These are phyloP conservation scores for Aspergillus unguis DNA, from an alignment of 2,329 filamentous ascomycete genomes.

Conservation along the genomic window DNA sequence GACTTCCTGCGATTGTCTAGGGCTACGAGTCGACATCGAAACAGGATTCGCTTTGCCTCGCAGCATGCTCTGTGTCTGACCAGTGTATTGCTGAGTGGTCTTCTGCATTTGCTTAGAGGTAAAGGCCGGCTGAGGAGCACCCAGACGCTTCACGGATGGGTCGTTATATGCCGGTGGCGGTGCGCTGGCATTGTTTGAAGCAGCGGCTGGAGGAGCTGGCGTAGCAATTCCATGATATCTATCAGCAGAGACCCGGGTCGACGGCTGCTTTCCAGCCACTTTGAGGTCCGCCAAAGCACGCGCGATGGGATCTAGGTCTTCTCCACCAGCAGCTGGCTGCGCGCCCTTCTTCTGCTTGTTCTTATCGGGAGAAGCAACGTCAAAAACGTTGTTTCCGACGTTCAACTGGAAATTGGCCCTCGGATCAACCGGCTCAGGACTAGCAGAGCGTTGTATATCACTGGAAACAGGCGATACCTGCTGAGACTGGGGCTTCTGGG, in stretches of 20 bases:
- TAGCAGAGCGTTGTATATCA: conserved; percentile 44
- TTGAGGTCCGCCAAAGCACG: conserved; percentile 90
- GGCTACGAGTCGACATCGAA: conserved; percentile 58
- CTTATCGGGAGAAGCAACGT: conserved; percentile 76
- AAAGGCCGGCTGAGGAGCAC: conserved; percentile 85
- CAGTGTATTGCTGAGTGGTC: conserved; percentile 81
- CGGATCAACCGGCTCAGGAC: conserved; percentile 84
- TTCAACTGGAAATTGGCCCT: conserved; percentile 91
- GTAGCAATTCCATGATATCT: conserved; percentile 91
- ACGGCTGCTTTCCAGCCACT: conserved; percentile 76
- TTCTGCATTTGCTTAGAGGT: conserved; percentile 95
- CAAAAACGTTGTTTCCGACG: conserved; percentile 92
- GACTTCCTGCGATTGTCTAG: conserved; percentile 42
- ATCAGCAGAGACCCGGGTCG: conserved; percentile 86
- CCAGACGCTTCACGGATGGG: conserved; percentile 70
- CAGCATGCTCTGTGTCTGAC: conserved; percentile 79
- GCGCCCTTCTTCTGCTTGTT: conserved; percentile 46
- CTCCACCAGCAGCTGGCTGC: conserved; percentile 42
- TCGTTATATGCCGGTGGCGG: conserved; percentile 85
- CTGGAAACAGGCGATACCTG: conserved; percentile 12
- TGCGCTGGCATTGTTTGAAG: conserved; percentile 47
- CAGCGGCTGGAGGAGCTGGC: conserved; percentile 57
- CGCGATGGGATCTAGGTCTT: conserved; percentile 82
- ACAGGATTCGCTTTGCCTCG: conserved; percentile 44
- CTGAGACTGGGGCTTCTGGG: conserved; percentile 11